Conservation (phyloP, 2,329 filamentous ascomycete species). For the Chaetomiaceae sp. region DNA sequence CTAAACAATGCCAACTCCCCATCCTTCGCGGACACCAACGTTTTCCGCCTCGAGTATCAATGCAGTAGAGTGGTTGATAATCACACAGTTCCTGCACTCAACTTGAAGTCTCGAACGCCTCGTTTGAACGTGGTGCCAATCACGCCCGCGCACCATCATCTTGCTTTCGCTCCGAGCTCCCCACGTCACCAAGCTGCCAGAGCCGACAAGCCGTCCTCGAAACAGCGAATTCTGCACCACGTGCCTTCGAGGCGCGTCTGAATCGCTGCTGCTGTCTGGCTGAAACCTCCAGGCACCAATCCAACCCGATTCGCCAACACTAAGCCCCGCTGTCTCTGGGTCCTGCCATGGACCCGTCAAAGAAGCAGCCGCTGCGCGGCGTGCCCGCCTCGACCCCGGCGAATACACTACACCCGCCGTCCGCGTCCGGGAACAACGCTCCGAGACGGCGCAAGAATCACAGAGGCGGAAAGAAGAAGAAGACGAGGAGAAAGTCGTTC, state of each 20-base stretch:
- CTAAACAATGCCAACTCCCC: background rate
- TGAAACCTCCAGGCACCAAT: conserved; percentile 9
- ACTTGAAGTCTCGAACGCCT: background rate
- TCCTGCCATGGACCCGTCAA: conserved; percentile 9
- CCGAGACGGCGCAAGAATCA: conserved; percentile 65
- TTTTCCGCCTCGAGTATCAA: background rate
- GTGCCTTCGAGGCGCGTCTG: background rate
- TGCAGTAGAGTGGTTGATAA: background rate
- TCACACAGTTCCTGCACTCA: background rate
- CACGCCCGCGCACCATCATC: background rate
- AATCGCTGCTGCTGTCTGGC: background rate
- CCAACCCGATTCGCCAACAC: conserved; percentile 2
- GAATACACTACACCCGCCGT: conserved; percentile 5
- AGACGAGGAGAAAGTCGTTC: conserved; percentile 74
- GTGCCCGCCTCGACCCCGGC: background rate
- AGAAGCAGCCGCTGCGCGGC: background rate
- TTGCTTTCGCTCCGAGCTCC: background rate
- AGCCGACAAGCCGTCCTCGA: background rate
- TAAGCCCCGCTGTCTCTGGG: conserved; percentile 2
- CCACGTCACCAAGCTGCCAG: background rate
- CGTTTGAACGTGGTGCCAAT: conserved; percentile 9
- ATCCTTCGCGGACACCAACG: background rate
- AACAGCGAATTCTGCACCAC: background rate
- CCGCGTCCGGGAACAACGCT: conserved; percentile 13
- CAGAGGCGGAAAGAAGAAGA: conserved; percentile 73